phyloP scores from a whole-genome alignment of 257 asterid genomes.

The Ilex aquifolium region DNA sequence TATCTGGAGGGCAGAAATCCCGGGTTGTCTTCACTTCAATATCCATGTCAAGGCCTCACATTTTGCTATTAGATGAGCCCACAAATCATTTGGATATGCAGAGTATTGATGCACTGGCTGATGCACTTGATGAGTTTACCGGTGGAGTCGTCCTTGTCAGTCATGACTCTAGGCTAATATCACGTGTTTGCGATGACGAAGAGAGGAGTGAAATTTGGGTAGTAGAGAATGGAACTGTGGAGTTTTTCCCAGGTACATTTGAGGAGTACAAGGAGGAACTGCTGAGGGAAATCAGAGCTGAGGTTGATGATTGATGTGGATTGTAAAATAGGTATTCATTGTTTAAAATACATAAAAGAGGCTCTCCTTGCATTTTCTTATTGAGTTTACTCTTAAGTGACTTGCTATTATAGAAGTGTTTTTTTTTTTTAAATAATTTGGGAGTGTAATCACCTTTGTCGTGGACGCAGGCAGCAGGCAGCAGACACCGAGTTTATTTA shows the following conservation, averaged over 20 bases:
- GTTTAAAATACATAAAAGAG: too few relatives aligned
- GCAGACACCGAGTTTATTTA: too few relatives aligned
- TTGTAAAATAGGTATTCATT: not conserved
- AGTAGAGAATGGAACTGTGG: constrained; percentile 61
- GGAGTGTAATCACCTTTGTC: too few relatives aligned
- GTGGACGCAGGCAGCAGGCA: too few relatives aligned
- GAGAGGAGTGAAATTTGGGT: constrained; percentile 59
- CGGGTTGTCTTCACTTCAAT: constrained; percentile 69
- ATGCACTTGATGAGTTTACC: constrained; percentile 63
- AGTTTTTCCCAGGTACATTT: constrained; percentile 41
- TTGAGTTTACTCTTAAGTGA: too few relatives aligned
- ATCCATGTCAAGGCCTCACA: constrained; percentile 70
- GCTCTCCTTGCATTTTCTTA: too few relatives aligned
- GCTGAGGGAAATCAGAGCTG: constrained; percentile 48
- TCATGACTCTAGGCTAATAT: constrained; percentile 63
- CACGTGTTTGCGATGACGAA: constrained; percentile 58
- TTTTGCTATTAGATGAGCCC: constrained; percentile 60
- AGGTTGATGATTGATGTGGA: constrained; percentile 44
- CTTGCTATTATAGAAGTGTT: too few relatives aligned
- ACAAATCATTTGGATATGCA: constrained; percentile 80
- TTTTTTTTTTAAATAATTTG: too few relatives aligned
- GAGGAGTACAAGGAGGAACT: constrained; percentile 73
- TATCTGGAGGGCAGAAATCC: constrained; percentile 68
- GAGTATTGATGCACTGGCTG: constrained; percentile 66
- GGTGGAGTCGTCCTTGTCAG: constrained; percentile 72